These are phyloP conservation scores for Trichophyton verrucosum DNA, from an alignment of 2,329 filamentous ascomycete genomes.

Conservation along the genomic window DNA sequence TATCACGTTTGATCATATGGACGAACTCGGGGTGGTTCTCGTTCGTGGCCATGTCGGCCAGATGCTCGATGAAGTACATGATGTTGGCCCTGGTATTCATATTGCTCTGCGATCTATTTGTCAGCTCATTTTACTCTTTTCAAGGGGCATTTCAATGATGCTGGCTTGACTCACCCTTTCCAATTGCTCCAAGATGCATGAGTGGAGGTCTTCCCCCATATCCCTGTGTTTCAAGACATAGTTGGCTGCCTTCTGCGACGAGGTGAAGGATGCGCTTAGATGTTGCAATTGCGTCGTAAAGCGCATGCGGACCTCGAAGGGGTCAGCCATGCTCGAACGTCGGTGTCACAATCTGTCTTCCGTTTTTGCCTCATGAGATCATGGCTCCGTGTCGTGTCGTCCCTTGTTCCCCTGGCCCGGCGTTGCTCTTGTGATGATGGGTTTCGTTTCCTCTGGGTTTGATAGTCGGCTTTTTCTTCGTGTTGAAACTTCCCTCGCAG, in stretches of 20 bases:
- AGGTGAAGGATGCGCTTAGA: slow-evolving; percentile 78
- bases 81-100: slow-evolving; percentile 98
- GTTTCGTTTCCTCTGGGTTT: neutral
- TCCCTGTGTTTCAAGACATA: slow-evolving; percentile 91
- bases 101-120: slow-evolving; percentile 49
- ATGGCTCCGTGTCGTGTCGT: neutral
- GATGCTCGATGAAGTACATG: slow-evolving; percentile 96
- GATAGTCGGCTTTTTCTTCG: neutral
- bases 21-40: slow-evolving; percentile 71
- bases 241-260: slow-evolving; percentile 81
- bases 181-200: slow-evolving; percentile 90
- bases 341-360: neutral
- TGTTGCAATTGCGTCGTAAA: slow-evolving; percentile 85
- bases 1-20: slow-evolving; percentile 89
- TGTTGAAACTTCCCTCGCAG: neutral
- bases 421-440: neutral
- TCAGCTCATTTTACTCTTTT: neutral
- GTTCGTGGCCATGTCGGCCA: slow-evolving; percentile 72
- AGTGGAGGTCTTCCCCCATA: slow-evolving; percentile 93
- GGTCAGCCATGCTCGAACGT: slow-evolving; percentile 57
- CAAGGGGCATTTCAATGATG: neutral
- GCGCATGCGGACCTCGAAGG: slow-evolving; percentile 96
- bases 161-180: slow-evolving; percentile 48
- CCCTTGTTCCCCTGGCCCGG: neutral
- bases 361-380: neutral